Base-by-base conservation (phyloP, 148 eudicot genomes). In the Cornus kousa region DNA sequence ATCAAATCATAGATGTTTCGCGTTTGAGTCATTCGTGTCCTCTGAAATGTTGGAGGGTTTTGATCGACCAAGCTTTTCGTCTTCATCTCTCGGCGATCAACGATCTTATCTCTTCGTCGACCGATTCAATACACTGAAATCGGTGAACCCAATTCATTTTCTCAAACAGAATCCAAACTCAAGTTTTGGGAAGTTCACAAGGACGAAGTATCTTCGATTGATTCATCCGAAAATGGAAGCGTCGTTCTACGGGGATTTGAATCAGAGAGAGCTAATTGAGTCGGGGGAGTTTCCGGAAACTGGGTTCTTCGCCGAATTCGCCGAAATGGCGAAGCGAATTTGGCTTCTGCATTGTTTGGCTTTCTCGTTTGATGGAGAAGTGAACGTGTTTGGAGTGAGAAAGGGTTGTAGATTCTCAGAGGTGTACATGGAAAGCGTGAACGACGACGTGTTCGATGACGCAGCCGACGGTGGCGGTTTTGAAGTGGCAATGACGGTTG, bases 151-250 rank as follows among this genome's bases (percentile, higher is more conserved):
- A 2, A 71, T 76, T 9, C 87, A 82, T 68, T 84, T 87, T 48
- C 73, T 87, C 37, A 87, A 80, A 12, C 77, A 82, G 5, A 75
- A 84, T 43, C 93, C 94, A 0, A 68, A 79, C 77, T 87, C 87
- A 48, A 71, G 65, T 4, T 90, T 95, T 75, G 92, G 85, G 78
- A 88, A 86, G 68, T 93, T 91, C 28, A 78, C 88, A 16, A 84
- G 89, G 48, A 76, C 76, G 5, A 95, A 91, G 83, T 95, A 95
- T 78, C 83, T 95, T 2, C 86, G 88, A 8, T 32, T 93, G 71
- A 85, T 93, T 35, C 97, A 95, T 79, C 99, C 97, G 4, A 93
- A 93, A 60, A 95, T 95, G 99, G 99, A 95, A 83, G 88, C 89
- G 37, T 93, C 97, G 0, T 89, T 95, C 55, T 90, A 87, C 10